These are phyloP conservation scores for Venturiaceae sp. DNA, from an alignment of 2,329 filamentous ascomycete genomes.

Conservation along the genomic window DNA sequence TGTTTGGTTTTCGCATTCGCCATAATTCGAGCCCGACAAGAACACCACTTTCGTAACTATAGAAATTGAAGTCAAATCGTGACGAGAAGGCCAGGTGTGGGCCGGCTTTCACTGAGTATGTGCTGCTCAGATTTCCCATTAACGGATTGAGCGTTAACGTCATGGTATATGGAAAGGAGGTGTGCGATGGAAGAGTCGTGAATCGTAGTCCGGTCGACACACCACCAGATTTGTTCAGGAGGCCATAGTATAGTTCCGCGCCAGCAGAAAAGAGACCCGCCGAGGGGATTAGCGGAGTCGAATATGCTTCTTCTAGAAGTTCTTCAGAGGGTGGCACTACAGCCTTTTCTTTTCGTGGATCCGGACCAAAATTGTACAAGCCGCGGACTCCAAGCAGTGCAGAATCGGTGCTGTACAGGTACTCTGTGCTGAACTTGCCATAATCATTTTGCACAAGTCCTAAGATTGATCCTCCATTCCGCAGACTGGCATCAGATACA, in stretches of 20 bases:
- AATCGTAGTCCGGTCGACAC: slow-evolving; percentile 84
- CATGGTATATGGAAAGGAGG: slow-evolving; percentile 84
- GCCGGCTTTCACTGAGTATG: slow-evolving; percentile 83
- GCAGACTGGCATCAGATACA: slow-evolving; percentile 61
- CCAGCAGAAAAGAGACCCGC: slow-evolving; percentile 74
- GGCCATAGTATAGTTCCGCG: slow-evolving; percentile 90
- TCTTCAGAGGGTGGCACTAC: slow-evolving; percentile 12
- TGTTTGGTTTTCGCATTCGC: slow-evolving; percentile 42
- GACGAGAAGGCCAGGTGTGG: slow-evolving; percentile 77
- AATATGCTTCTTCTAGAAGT: slow-evolving; percentile 8
- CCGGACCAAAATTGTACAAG: slow-evolving; percentile 87
- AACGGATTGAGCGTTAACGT: slow-evolving; percentile 88
- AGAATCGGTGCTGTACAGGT: slow-evolving; percentile 85
- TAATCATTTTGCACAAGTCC: slow-evolving; percentile 71
- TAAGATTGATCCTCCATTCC: slow-evolving; percentile 67
- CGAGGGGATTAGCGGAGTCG: slow-evolving; percentile 15
- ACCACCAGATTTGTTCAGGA: slow-evolving; percentile 86
- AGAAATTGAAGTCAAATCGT: slow-evolving; percentile 93
- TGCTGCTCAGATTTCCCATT: slow-evolving; percentile 87
- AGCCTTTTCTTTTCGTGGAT: slow-evolving; percentile 36
- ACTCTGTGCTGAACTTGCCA: slow-evolving; percentile 81
- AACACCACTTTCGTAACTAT: slow-evolving; percentile 94
- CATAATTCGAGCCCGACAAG: slow-evolving; percentile 88
- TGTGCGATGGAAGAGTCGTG: slow-evolving; percentile 70
- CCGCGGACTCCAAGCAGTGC: slow-evolving; percentile 79